Conservation (phyloP, 2,329 filamentous ascomycete genomes). For the Nemania sp. region DNA sequence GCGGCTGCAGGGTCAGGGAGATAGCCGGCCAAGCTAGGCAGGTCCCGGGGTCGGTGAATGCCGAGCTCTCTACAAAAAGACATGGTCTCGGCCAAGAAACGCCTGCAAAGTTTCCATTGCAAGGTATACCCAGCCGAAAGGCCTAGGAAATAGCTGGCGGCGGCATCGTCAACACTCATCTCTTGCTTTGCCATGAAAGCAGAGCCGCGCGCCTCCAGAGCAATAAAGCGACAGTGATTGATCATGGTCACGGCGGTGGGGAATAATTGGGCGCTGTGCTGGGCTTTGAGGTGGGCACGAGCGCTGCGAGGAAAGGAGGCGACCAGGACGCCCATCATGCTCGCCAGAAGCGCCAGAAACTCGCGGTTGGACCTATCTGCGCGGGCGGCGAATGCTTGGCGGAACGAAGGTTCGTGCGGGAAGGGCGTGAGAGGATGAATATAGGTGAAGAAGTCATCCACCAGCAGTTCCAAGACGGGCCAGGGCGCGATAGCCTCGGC, state of each 20-base stretch:
- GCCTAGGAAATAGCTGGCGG: conserved; percentile 76
- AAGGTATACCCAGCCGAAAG: conserved; percentile 69
- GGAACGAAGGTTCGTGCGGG: conserved; percentile 77
- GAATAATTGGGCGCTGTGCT: conserved; percentile 66
- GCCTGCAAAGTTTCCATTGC: conserved; percentile 66
- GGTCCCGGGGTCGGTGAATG: conserved; percentile 59
- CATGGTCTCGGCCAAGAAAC: conserved; percentile 74
- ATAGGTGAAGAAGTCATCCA: conserved; percentile 84
- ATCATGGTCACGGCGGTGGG: conserved; percentile 71
- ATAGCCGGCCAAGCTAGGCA: conserved; percentile 16
- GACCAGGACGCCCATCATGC: conserved; percentile 75
- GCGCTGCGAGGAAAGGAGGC: conserved; percentile 76
- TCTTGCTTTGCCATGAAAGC: conserved; percentile 49
- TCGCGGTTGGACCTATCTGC: conserved; percentile 67
- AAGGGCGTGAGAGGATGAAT: conserved; percentile 78
- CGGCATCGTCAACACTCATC: conserved; percentile 64
- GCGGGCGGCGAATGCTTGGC: conserved; percentile 66
- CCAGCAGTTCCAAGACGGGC: conserved; percentile 67
- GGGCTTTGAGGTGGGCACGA: conserved; percentile 68
- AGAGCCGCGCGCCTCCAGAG: conserved; percentile 66
- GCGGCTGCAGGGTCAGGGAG: conserved; percentile 41
- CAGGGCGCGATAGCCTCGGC: conserved; percentile 73
- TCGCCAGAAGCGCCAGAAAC: conserved; percentile 71
- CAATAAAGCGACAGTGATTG: conserved; percentile 70
- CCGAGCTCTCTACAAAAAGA: conserved; percentile 70